Evolutionary conservation across 148 eudicot species (phyloP).

Genomic region (Pharnaceum exiguum): DNA sequence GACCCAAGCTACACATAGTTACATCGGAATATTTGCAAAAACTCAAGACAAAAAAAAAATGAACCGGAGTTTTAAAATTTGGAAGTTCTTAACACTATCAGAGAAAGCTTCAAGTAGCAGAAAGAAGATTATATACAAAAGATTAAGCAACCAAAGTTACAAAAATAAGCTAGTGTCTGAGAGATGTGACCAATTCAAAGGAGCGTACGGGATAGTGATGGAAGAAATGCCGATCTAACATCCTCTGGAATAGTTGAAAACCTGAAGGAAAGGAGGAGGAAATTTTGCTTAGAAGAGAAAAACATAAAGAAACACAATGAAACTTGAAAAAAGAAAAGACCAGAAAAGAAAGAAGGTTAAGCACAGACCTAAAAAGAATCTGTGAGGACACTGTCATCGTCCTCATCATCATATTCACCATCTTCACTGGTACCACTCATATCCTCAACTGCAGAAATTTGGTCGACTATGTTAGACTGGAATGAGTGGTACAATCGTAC

Average conservation of each 20-base stretch:
- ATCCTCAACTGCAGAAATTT: conserved; percentile 23
- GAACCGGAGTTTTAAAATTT: conserved; percentile 5
- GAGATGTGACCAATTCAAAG: background rate
- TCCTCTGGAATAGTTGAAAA: conserved; percentile 11
- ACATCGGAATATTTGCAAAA: too few relatives aligned
- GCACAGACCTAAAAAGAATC: conserved; percentile 40
- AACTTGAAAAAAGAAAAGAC: background rate
- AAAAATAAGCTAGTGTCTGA: conserved; percentile 3
- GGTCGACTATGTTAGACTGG: conserved; percentile 21
- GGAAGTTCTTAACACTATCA: conserved; percentile 6
- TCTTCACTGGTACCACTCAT: conserved; percentile 39
- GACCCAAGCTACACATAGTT: too few relatives aligned
- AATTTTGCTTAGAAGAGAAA: too few relatives aligned
- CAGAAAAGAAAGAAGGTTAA: background rate
- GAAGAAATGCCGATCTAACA: background rate
- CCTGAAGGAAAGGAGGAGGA: conserved; percentile 12
- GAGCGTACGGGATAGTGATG: background rate
- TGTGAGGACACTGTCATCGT: conserved; percentile 39
- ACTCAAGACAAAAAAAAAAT: too few relatives aligned
- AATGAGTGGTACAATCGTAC: conserved; percentile 8
- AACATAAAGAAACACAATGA: background rate
- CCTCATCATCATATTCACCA: conserved; percentile 38
- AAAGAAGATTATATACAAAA: conserved; percentile 20
- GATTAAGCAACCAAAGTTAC: conserved; percentile 3
- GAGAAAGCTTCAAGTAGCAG: background rate